Evolutionary conservation across 345 rosid species (phyloP).

Genomic region (Salix viminalis): DNA sequence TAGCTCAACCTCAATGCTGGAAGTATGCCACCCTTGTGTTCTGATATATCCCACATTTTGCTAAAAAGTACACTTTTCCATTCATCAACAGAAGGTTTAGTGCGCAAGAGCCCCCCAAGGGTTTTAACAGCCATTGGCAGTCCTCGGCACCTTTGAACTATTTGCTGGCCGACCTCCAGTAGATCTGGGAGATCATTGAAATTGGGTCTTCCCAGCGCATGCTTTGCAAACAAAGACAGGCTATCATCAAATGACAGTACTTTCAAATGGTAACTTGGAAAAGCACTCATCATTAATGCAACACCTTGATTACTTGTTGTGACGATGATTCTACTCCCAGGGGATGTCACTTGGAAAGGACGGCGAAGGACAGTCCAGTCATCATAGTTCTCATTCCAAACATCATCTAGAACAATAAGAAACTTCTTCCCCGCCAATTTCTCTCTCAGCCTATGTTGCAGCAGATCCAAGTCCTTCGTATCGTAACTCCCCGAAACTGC

Average conservation of each 20-base stretch:
- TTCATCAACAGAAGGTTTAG: background rate
- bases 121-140: conserved; percentile 21
- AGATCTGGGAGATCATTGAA: background rate
- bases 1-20: conserved; percentile 14
- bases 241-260: conserved; percentile 11
- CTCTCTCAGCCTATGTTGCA: background rate
- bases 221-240: conserved; percentile 14
- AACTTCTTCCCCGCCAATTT: background rate
- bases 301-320: background rate
- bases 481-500: background rate
- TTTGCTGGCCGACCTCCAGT: background rate
- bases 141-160: conserved; percentile 15
- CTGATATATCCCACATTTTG: conserved; percentile 13
- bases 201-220: background rate
- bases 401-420: conserved; percentile 1
- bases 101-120: conserved; percentile 18
- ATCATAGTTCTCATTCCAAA: conserved; percentile 4
- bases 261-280: background rate
- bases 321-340: conserved; percentile 4
- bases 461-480: background rate
- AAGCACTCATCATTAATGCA: background rate
- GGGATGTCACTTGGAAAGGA: background rate
- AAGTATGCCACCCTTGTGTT: background rate
- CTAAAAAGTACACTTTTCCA: conserved; percentile 16
- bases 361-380: background rate